A percentile compares a stretch with the other conserved stretches of the same genome.
These are phyloP conservation scores for Trapa bicornis DNA, from an alignment of 345 rosid genomes.

Conservation along the genomic window DNA sequence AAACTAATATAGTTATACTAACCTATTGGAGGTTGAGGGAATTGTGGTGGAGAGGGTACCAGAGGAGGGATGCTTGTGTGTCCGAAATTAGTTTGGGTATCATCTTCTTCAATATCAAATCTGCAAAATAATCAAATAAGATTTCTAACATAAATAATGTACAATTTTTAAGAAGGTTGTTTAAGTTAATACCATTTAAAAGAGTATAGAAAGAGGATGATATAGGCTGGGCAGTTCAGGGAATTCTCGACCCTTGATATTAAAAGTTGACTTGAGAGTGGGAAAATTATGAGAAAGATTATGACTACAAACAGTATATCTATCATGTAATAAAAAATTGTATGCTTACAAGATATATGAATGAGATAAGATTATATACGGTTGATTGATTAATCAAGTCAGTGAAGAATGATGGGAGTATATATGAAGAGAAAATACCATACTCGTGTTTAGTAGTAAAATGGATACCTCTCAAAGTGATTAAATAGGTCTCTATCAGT, in stretches of 20 bases:
- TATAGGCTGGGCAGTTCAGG: no score
- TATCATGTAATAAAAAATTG: no score
- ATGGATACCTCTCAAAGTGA: constrained; percentile 38
- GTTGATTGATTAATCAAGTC: no score
- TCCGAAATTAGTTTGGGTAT: constrained; percentile 45
- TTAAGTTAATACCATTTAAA: no score
- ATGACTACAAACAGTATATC: no score
- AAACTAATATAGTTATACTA: constrained; percentile 4
- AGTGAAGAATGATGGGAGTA: neutral
- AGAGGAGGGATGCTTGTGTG: constrained; percentile 32
- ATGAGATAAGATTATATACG: no score
- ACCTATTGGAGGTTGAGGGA: constrained; percentile 42
- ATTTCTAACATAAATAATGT: no score
- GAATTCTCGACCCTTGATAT: no score
- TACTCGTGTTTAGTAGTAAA: neutral
- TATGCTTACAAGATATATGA: no score
- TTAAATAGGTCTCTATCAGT: constrained; percentile 28
- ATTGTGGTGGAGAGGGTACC: constrained; percentile 41
- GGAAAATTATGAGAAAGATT: neutral
- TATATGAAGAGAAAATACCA: constrained; percentile 2
- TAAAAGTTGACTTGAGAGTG: no score
- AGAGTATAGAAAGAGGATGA: neutral
- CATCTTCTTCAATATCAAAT: constrained; percentile 67
- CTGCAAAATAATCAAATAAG: constrained; percentile 18
- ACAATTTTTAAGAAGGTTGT: no score